Evolutionary conservation across 208 protist species (phyloP), one percentile per base, ranked within the genome.

Genomic region (Trypanosoma conorhini): DNA sequence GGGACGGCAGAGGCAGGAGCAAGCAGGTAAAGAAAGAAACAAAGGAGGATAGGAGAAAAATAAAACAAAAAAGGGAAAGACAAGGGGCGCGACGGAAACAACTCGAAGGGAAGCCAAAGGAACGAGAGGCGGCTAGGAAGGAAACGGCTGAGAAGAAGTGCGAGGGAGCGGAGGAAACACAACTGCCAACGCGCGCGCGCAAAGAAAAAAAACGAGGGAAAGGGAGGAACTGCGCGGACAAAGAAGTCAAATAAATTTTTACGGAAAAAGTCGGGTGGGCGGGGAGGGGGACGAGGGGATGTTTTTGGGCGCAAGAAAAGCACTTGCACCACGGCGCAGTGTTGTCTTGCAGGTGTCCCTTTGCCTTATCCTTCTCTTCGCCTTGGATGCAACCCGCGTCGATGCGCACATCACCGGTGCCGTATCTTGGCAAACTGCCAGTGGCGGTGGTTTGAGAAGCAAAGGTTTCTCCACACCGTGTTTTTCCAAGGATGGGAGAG

Each of bases 11-110:
- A 50, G 19, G 48, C 3, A 44, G 30, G 30, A 13, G 48, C 50
- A 22, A 51, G 31, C 50, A 63, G 51, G 31, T 35, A 50, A 62
- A 48, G 15, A 57, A 67, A 17, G 55, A 67, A 42, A 57, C 35
- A 52, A 33, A 66, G 40, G 17, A 15, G 42, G 44, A 42, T 4
- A 56, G 22, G 22, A 12, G n/a, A 52, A 31, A 66, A 13, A 52
- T 56, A 22, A 22, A 52, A 56, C 28, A 56, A 3, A 24, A 56
- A n/a, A 50, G 26, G 22, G 15, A 38, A 52, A 2, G 26, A 35
- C n/a, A n/a, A 56, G 52, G 48, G n/a, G 35, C 9, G 19, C 10
- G 42, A 19, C 31, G 21, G 33, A 56, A 21, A 1, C 21, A 56
- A 56, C 12, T 13, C 8, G 24, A 26, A 26, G 51, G n/a, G 51